Evolutionary conservation across 2,329 filamentous ascomycete species (phyloP).

Genomic region (Elsinoe necatrix): DNA sequence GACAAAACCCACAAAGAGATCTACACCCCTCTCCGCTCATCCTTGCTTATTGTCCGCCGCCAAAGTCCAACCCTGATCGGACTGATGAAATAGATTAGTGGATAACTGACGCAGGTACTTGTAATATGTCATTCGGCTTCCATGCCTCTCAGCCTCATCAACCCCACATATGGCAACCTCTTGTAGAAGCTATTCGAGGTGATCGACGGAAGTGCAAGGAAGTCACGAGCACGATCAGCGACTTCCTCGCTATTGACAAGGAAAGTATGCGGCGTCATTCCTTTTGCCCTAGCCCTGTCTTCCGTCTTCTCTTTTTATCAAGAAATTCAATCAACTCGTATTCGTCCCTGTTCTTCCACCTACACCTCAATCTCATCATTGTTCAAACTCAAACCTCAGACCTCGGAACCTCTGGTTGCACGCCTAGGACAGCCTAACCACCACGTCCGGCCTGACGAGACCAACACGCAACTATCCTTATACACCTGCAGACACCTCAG

Average conservation of each 20-base stretch:
- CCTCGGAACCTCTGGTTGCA: background rate
- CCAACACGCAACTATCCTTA: background rate
- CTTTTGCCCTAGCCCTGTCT: background rate
- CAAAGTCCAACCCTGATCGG: background rate
- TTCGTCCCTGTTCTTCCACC: background rate
- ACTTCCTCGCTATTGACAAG: background rate
- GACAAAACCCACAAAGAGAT: background rate
- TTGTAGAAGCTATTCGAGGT: slow-evolving; percentile 1
- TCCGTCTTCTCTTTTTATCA: background rate
- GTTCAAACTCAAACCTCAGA: background rate
- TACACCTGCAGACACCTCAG: background rate
- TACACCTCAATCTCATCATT: background rate
- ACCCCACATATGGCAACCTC: background rate
- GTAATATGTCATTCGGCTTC: background rate
- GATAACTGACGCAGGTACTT: background rate
- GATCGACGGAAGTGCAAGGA: background rate
- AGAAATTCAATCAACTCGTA: background rate
- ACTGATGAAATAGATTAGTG: background rate
- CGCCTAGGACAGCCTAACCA: background rate
- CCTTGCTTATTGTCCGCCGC: background rate
- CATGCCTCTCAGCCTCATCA: background rate
- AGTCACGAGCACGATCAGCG: slow-evolving; percentile 1
- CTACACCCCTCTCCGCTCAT: background rate
- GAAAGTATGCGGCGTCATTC: background rate
- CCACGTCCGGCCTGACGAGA: background rate